phyloP scores from a whole-genome alignment of 306 rosid species.

The Cicer chorassanicum region DNA sequence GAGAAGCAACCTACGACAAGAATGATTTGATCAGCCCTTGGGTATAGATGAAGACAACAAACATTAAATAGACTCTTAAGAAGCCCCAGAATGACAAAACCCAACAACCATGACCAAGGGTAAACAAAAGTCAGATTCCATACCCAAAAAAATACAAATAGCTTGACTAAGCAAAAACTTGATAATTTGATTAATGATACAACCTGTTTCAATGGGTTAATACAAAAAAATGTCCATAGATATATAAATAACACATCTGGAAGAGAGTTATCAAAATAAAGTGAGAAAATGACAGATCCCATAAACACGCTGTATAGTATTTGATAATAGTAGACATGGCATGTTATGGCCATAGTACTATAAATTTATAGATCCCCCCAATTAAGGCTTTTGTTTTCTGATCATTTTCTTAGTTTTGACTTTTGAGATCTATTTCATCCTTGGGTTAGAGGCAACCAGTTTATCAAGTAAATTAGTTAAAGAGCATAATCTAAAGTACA shows the following conservation, averaged over 20 bases:
- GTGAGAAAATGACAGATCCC: constrained; percentile 6
- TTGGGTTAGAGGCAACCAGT: not conserved
- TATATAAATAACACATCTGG: constrained; percentile 13
- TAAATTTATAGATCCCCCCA: not conserved
- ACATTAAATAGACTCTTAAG: constrained; percentile 15
- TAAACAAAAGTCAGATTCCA: constrained; percentile 6
- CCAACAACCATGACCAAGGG: not conserved
- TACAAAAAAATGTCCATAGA: not conserved
- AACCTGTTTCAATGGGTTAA: constrained; percentile 27
- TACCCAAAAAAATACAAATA: constrained; percentile 18
- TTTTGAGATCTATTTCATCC: constrained; percentile 9
- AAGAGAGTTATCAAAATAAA: constrained; percentile 7
- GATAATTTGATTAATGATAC: not conserved
- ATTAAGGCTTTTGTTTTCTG: not conserved
- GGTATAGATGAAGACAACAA: constrained; percentile 35
- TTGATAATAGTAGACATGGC: constrained; percentile 11
- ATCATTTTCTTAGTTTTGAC: constrained; percentile 5
- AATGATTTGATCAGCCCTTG: constrained; percentile 33
- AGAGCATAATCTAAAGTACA: constrained; percentile 9
- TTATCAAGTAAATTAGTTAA: constrained; percentile 6
- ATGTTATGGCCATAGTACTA: not conserved
- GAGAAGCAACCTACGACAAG: constrained; percentile 85
- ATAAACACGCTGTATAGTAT: constrained; percentile 4
- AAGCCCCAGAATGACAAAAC: constrained; percentile 12
- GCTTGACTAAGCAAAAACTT: not conserved